A percentile compares a stretch with the other conserved stretches of the same genome.
Evolutionary conservation across 2,329 filamentous ascomycete species (phyloP).

Genomic region (Cryphonectria nitschkei): DNA sequence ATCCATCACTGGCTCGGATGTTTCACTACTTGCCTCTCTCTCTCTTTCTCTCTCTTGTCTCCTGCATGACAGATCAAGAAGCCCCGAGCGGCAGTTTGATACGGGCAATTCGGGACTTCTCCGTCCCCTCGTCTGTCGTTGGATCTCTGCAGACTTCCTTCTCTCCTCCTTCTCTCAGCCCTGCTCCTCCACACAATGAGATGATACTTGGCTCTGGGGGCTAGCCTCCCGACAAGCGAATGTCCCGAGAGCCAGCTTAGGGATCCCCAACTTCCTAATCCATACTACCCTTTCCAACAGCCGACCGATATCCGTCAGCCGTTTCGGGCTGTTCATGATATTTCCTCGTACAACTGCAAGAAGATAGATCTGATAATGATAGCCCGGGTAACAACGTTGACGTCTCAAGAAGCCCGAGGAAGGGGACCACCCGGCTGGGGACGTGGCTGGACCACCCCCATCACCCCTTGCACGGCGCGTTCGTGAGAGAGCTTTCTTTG

Average conservation of each 20-base stretch:
- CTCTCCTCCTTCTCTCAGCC: not conserved
- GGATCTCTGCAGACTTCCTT: constrained; percentile 19
- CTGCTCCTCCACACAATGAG: not conserved
- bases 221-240: constrained; percentile 16
- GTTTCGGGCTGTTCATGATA: constrained; percentile 14
- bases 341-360: not conserved
- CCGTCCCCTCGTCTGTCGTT: not conserved
- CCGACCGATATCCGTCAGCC: constrained; percentile 17
- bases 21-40: constrained; percentile 14
- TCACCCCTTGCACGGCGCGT: not conserved
- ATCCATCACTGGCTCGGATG: constrained; percentile 13
- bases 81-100: constrained; percentile 18
- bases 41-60: not conserved
- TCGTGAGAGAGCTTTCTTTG: not conserved
- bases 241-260: constrained; percentile 12
- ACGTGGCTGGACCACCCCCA: not conserved
- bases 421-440: no score
- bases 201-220: constrained; percentile 1
- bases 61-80: constrained; percentile 8
- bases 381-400: constrained; percentile 4
- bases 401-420: constrained; percentile 20
- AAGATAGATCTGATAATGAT: constrained; percentile 13
- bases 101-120: constrained; percentile 23
- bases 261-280: constrained; percentile 17
- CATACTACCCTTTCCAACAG: constrained; percentile 11